Conservation (phyloP, 2,329 filamentous ascomycete species). For the Rugonectria rugulosa region DNA sequence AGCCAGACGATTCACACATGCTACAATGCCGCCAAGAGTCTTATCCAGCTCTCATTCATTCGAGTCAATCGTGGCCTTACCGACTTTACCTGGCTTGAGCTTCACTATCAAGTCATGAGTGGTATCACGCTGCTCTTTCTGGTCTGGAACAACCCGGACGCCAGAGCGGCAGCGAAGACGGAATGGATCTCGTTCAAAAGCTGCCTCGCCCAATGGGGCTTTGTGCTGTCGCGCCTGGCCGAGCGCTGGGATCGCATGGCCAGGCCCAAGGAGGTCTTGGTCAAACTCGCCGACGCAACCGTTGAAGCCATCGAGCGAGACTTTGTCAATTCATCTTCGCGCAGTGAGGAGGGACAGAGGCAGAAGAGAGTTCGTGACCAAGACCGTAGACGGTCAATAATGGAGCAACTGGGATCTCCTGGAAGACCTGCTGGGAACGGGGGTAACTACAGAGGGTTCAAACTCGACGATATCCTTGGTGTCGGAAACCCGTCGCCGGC, state of each 20-base stretch:
- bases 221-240: slow-evolving; percentile 25
- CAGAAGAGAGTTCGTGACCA: slow-evolving; percentile 9
- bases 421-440: neutral
- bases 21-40: slow-evolving; percentile 28
- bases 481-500: neutral
- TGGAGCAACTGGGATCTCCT: slow-evolving; percentile 12
- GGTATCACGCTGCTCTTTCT: slow-evolving; percentile 35
- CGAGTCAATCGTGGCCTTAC: slow-evolving; percentile 23
- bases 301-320: slow-evolving; percentile 20
- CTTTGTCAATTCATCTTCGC: neutral
- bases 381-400: slow-evolving; percentile 14
- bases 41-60: slow-evolving; percentile 33
- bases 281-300: slow-evolving; percentile 20
- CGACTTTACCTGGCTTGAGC: slow-evolving; percentile 34
- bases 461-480: neutral
- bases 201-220: slow-evolving; percentile 32
- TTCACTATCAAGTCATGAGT: slow-evolving; percentile 36
- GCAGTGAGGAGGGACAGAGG: slow-evolving; percentile 12
- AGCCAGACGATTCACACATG: slow-evolving; percentile 20
- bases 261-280: slow-evolving; percentile 17
- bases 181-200: slow-evolving; percentile 35
- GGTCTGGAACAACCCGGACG: slow-evolving; percentile 21
- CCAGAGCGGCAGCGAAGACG: slow-evolving; percentile 15
- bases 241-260: slow-evolving; percentile 27
- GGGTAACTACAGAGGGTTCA: neutral